Percentiles rank a stretch among this genome's conserved stretches.
Conservation (phyloP, 306 rosid genomes). For the Cotoneaster glaucophyllus region DNA sequence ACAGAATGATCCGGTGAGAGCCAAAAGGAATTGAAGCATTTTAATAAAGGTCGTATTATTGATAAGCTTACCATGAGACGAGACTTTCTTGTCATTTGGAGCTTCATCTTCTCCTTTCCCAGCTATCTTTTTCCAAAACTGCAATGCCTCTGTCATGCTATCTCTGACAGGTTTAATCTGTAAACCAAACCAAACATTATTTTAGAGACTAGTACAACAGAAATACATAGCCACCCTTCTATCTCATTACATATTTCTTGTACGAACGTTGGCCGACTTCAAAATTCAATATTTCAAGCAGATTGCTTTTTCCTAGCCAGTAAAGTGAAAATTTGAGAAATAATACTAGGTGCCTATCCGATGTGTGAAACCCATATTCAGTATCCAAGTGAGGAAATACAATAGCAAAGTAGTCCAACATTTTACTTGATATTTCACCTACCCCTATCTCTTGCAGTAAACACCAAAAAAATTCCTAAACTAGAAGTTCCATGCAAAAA, state of each 20-base stretch:
- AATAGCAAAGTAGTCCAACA: neutral
- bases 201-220: neutral
- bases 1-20: constrained; percentile 13
- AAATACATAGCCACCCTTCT: neutral
- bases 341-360: neutral
- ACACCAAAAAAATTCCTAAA: neutral
- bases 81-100: constrained; percentile 44
- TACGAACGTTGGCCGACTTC: neutral
- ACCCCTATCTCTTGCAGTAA: neutral
- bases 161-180: constrained; percentile 97
- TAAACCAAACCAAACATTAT: constrained; percentile 11
- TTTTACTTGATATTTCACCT: neutral
- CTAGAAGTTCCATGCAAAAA: neutral
- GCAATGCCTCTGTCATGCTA: constrained; percentile 87
- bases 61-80: constrained; percentile 42
- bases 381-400: neutral
- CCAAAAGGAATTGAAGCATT: constrained; percentile 5
- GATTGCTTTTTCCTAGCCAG: neutral
- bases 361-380: neutral
- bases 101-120: constrained; percentile 68
- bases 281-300: neutral
- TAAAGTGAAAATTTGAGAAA: neutral
- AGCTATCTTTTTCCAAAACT: constrained; percentile 70
- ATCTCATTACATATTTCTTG: neutral
- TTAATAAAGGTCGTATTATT: constrained; percentile 10